Evolutionary conservation across 2,329 filamentous ascomycete species (phyloP).

Genomic region (Fusarium burgessii): DNA sequence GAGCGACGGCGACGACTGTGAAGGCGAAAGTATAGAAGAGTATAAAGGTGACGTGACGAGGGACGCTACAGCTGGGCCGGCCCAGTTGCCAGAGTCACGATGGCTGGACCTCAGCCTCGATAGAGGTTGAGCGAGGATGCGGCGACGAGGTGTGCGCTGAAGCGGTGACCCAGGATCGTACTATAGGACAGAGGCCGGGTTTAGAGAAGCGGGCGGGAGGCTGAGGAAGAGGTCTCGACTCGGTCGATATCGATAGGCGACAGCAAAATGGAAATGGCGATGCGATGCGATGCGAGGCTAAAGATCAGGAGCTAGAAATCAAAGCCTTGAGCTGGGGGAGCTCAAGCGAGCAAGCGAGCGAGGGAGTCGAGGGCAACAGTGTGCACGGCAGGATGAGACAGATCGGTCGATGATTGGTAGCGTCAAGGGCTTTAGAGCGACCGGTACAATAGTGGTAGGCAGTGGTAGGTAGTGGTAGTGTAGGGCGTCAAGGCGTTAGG

Average conservation of each 20-base stretch:
- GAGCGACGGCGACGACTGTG: slow-evolving; percentile 11
- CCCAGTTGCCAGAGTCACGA: slow-evolving; percentile 47
- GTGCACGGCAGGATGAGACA: slow-evolving; percentile 39
- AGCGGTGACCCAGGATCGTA: slow-evolving; percentile 29
- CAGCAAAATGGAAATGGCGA: slow-evolving; percentile 14
- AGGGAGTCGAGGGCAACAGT: slow-evolving; percentile 41
- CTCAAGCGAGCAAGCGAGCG: slow-evolving; percentile 26
- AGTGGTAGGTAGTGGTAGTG: neutral
- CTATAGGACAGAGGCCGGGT: slow-evolving; percentile 16
- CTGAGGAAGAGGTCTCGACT: slow-evolving; percentile 8
- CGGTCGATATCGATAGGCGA: slow-evolving; percentile 29
- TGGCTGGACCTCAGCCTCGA: slow-evolving; percentile 40
- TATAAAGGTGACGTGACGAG: slow-evolving; percentile 28
- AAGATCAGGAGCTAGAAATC: slow-evolving; percentile 34
- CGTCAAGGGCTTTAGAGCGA: slow-evolving; percentile 41
- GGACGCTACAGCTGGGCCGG: slow-evolving; percentile 46
- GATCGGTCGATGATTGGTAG: slow-evolving; percentile 49
- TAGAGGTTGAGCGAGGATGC: slow-evolving; percentile 24
- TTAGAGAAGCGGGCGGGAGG: slow-evolving; percentile 11
- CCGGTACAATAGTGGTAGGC: slow-evolving; percentile 3
- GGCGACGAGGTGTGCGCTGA: slow-evolving; percentile 30
- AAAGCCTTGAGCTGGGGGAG: slow-evolving; percentile 33
- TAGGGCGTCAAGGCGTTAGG: slow-evolving; percentile 44
- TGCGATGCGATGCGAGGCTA: slow-evolving; percentile 34
- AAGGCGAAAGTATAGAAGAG: slow-evolving; percentile 9